Evolutionary conservation across 169 alveolate genomes (phyloP), one percentile per base, ranked within the genome.

Genomic region (Plasmodium adleri): DNA sequence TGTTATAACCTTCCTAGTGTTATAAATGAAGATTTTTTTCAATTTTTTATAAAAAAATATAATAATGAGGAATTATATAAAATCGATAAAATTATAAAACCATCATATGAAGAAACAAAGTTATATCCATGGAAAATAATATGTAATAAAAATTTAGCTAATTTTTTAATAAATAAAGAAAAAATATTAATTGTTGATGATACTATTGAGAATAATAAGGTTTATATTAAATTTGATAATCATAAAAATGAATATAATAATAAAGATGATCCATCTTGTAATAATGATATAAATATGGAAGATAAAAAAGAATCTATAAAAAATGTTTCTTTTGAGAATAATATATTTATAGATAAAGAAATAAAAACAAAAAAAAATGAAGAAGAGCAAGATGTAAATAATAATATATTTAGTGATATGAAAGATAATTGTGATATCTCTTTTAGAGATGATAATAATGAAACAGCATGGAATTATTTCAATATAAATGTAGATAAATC

Each of bases 101-200:
- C 90, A 20, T 47, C 58, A 26, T 24, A 56, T 28, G 83, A 80
- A 54, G 90, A 80, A 49, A 80, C 90, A 10, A 54, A 49, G 67
- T n/a, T 54, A 32, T 80, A 80, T 39, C 90, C 90, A 54, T 68
- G 80, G 83, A 80, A 80, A 80, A 72, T 80, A 4, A 80, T 80
- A n/a, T 80, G 90, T 13, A 80, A 80, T 80, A 80, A 80, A 4
- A 39, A 80, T 24, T 68, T 80, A 9, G 90, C 83, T 2, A 54
- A 47, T 5, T 80, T 67, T 60, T 71, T 80, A 39, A 24, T 80
- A 20, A 58, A 80, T 47, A 68, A 54, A 49, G 52, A 67, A 60
- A 80, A 39, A 49, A 68, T 67, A 7, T 26, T 67, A 24, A 43
- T 80, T 52, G 67, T 43, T 54, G 80, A 67, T 43, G 78, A 80